Evolutionary conservation across 176 grass and related monocot species (phyloP).

Genomic region (Musa schizocarpa): DNA sequence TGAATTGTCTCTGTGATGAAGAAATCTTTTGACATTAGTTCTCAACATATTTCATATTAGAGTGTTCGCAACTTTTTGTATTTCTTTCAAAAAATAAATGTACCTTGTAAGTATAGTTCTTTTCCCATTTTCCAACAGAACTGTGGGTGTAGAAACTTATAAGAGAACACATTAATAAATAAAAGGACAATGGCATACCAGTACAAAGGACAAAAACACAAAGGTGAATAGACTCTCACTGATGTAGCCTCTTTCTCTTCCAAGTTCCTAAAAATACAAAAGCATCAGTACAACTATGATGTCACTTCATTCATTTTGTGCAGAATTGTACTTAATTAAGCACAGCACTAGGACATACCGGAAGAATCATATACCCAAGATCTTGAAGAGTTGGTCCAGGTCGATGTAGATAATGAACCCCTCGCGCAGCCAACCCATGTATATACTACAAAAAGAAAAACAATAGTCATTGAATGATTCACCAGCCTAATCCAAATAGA

Average conservation of each 20-base stretch:
- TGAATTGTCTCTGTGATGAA: neutral
- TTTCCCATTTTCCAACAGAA: too few species aligned
- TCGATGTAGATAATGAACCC: slow-evolving; percentile 15
- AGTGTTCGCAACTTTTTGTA: neutral
- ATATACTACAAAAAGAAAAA: neutral
- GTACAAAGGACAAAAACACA: slow-evolving; percentile 76
- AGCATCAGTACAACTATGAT: too few species aligned
- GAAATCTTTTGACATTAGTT: neutral
- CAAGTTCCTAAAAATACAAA: slow-evolving; percentile 66
- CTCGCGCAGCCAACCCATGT: slow-evolving; percentile 7
- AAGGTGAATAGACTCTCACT: slow-evolving; percentile 81
- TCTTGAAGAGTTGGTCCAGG: slow-evolving; percentile 2
- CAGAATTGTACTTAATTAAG: too few species aligned
- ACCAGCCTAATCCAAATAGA: too few species aligned
- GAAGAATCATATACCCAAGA: slow-evolving; percentile 4
- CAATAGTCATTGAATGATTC: neutral
- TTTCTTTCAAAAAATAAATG: neutral
- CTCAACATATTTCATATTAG: neutral
- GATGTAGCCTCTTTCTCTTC: slow-evolving; percentile 70
- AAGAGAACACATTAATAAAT: slow-evolving; percentile 13
- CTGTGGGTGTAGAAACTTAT: too few species aligned
- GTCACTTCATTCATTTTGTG: too few species aligned
- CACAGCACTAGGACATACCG: neutral
- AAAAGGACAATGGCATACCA: slow-evolving; percentile 38
- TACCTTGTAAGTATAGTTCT: neutral